Evolutionary conservation across 345 rosid genomes (phyloP).

Genomic region (Mercurialis annua): DNA sequence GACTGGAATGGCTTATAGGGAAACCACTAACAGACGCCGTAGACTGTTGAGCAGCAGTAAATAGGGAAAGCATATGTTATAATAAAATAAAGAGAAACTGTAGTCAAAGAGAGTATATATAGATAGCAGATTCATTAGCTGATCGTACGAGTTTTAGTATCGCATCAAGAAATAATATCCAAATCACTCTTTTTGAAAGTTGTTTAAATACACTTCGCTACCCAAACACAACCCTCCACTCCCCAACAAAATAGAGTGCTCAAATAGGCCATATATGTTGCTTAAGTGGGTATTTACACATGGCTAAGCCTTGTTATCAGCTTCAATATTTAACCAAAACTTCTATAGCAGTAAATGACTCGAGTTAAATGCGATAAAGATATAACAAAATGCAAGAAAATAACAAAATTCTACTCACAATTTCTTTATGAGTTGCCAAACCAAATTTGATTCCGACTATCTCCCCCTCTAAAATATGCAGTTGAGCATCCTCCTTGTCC

Average conservation of each 20-base stretch:
- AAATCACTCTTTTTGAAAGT: neutral
- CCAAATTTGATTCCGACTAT: constrained; percentile 64
- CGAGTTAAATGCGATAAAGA: neutral
- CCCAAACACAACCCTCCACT: neutral
- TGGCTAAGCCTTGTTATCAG: no score
- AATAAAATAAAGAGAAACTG: neutral
- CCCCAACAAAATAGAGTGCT: neutral
- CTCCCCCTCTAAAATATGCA: constrained; percentile 53
- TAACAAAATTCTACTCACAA: constrained; percentile 47
- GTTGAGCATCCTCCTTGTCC: constrained; percentile 41
- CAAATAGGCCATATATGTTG: neutral
- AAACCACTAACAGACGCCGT: constrained; percentile 69
- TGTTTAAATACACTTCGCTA: neutral
- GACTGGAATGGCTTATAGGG: constrained; percentile 68
- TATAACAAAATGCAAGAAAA: constrained; percentile 5
- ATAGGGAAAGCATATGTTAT: constrained; percentile 8
- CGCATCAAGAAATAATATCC: neutral
- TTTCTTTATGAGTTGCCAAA: constrained; percentile 64
- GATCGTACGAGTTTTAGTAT: neutral
- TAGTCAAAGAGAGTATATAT: neutral
- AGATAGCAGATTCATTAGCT: no score
- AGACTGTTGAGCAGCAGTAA: constrained; percentile 30
- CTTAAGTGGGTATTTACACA: neutral
- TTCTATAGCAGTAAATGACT: neutral
- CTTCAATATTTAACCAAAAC: neutral